Percentiles rank a stretch among this genome's conserved stretches.
phyloP scores from a whole-genome alignment of 345 rosid genomes.

The Nasturtium officinale region DNA sequence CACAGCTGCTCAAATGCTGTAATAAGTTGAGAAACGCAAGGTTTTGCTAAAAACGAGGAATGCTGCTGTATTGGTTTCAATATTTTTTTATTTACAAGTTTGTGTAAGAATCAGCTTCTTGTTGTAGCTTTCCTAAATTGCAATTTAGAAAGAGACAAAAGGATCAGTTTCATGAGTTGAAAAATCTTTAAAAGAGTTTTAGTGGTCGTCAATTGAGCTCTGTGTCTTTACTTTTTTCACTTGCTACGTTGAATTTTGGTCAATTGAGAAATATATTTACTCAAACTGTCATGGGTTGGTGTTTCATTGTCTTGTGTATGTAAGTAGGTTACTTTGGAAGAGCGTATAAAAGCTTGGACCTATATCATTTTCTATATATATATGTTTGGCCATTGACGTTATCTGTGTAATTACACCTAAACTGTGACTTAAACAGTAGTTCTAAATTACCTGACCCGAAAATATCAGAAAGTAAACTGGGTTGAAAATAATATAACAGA shows the following conservation, averaged over 20 bases:
- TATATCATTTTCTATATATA: background rate
- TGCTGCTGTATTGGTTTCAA: slow-evolving; percentile 16
- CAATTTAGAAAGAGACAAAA: slow-evolving; percentile 12
- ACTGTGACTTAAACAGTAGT: background rate
- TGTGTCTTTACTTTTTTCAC: background rate
- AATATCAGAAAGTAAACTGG: background rate
- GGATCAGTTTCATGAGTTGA: slow-evolving; percentile 2
- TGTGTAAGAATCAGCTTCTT: slow-evolving; percentile 33
- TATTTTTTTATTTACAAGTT: background rate
- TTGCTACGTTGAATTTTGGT: background rate
- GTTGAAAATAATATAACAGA: background rate
- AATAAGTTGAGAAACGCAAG: slow-evolving; percentile 12
- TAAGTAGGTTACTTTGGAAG: background rate
- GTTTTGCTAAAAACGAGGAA: slow-evolving; percentile 25
- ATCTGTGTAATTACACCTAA: background rate
- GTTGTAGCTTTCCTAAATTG: slow-evolving; percentile 36
- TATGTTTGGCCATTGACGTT: background rate
- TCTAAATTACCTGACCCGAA: background rate
- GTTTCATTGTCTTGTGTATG: background rate
- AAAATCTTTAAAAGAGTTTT: background rate
- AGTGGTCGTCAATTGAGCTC: background rate
- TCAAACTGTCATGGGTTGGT: background rate
- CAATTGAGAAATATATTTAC: background rate
- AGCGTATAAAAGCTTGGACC: too few relatives aligned
- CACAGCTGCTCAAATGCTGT: slow-evolving; percentile 86